Base-by-base conservation (phyloP, 345 rosid species). In the Corchorus olitorius region DNA sequence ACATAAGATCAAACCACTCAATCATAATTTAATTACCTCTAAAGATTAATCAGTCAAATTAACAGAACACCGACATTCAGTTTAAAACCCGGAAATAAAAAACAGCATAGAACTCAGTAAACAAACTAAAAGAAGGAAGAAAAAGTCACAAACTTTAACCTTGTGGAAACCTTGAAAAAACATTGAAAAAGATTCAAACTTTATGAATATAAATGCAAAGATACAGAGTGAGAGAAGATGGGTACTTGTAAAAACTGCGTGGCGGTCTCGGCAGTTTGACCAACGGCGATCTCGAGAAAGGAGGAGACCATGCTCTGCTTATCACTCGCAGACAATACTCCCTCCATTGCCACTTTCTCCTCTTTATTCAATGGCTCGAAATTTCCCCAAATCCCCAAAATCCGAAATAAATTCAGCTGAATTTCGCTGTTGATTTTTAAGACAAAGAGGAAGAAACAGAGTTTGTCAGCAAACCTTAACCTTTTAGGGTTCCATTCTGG, bases 261-360 rank as follows among this genome's bases (percentile, higher is more conserved):
- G 75, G 99, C 99, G 37, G 97, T 96, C 65, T 92, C 95, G 49
- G 91, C 81, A 35, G 95, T 92, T 78, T 96, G 97, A 62, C 98
- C 99, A 12, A 90, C 97, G 52, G 99, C 98, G 89, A 96, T 89
- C 88, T 96, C 99, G 61, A 96, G 95, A 85, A 96, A 96, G 72
- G 97, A 96, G 79, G 97, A 84, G 81, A 96, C 92, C 88, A 92
- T 83, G 45, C 80, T 83, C 86, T 93, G 93, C 86, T 88, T 74
- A 65, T 96, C 93, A 80, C 71, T 70, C 3, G 91, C 75, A 52
- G 97, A 86, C 62, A 85, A 52, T 70, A 86, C 73, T 71, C 75
- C 80, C 77, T 86, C 91, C 90, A 85, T 59, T 9, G 75, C 37
- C 27, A 15, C 61, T 10, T 20, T 33, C 50, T 33, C 1, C 6